Evolutionary conservation across 2,329 filamentous ascomycete species (phyloP).

Genomic region (Ophiocordyceps camponoti-floridani): DNA sequence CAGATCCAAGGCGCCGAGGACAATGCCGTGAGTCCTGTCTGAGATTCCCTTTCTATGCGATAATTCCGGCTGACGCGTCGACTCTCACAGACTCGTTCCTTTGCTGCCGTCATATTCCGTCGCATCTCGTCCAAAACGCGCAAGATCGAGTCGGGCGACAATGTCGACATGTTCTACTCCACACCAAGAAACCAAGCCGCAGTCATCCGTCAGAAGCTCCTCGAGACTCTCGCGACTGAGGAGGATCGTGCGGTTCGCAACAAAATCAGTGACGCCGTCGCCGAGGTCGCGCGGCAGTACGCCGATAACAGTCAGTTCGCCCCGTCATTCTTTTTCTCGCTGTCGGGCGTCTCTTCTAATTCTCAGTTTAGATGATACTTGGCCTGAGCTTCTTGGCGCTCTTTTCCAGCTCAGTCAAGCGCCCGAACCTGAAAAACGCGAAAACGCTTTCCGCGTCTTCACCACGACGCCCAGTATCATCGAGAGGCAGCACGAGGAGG

Average conservation of each 20-base stretch:
- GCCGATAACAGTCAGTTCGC: conserved; percentile 61
- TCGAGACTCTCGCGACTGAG: conserved; percentile 61
- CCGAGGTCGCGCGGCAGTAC: conserved; percentile 88
- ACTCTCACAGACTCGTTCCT: conserved; percentile 52
- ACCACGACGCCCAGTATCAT: conserved; percentile 90
- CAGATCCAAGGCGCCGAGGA: conserved; percentile 70
- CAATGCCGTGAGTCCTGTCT: conserved; percentile 35
- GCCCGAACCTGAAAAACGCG: conserved; percentile 63
- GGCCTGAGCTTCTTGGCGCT: conserved; percentile 73
- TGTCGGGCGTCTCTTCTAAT: conserved; percentile 7
- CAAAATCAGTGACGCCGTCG: conserved; percentile 95
- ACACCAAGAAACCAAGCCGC: conserved; percentile 55
- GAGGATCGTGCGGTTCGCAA: conserved; percentile 60
- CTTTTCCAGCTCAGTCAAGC: conserved; percentile 87
- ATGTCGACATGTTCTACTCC: conserved; percentile 71
- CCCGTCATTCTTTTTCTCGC: not conserved
- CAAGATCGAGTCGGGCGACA: conserved; percentile 55
- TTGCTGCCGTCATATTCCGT: conserved; percentile 84
- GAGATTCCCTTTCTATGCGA: not conserved
- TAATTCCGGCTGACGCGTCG: not conserved
- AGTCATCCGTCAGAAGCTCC: conserved; percentile 67
- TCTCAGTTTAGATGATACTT: conserved; percentile 47
- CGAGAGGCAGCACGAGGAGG: conserved; percentile 83
- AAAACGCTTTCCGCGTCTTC: conserved; percentile 89
- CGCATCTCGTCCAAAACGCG: conserved; percentile 79